These are phyloP conservation scores for Pelargonium fulgidum DNA, from an alignment of 441 rosid genomes.

Conservation along the genomic window DNA sequence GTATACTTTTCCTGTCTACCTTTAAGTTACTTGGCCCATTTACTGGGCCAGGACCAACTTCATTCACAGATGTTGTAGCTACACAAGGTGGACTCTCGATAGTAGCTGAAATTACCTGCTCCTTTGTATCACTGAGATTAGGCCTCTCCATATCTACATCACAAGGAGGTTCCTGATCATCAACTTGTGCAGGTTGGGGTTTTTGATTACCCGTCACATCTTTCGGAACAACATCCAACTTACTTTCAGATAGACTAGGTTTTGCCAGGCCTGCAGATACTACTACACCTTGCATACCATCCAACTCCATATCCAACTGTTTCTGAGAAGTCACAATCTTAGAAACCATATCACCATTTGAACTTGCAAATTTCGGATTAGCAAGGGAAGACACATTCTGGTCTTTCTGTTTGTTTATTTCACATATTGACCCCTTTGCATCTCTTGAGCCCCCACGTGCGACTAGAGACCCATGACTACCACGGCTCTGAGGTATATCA, in stretches of 20 bases:
- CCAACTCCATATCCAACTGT: constrained; percentile 44
- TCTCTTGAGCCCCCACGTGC: constrained; percentile 51
- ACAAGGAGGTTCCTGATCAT: constrained; percentile 26
- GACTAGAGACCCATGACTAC: constrained; percentile 55
- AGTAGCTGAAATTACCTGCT: constrained; percentile 35
- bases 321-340: constrained; percentile 38
- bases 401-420: constrained; percentile 53
- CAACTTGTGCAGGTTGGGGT: constrained; percentile 31
- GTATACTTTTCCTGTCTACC: constrained; percentile 32
- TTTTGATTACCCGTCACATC: constrained; percentile 27
- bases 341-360: constrained; percentile 56
- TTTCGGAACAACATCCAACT: constrained; percentile 39
- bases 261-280: constrained; percentile 30
- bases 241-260: constrained; percentile 34
- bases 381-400: constrained; percentile 39
- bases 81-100: constrained; percentile 34
- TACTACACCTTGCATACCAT: constrained; percentile 36
- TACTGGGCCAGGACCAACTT: constrained; percentile 31
- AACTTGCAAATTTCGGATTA: constrained; percentile 37
- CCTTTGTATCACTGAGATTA: constrained; percentile 37
- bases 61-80: constrained; percentile 33
- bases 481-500: constrained; percentile 62
- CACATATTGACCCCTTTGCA: constrained; percentile 46
- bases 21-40: constrained; percentile 41
- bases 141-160: constrained; percentile 34